A percentile compares a stretch with the other conserved stretches of the same genome.
Evolutionary conservation across 768 basidiomycete species (phyloP).

Genomic region (Tulasnella sp.): DNA sequence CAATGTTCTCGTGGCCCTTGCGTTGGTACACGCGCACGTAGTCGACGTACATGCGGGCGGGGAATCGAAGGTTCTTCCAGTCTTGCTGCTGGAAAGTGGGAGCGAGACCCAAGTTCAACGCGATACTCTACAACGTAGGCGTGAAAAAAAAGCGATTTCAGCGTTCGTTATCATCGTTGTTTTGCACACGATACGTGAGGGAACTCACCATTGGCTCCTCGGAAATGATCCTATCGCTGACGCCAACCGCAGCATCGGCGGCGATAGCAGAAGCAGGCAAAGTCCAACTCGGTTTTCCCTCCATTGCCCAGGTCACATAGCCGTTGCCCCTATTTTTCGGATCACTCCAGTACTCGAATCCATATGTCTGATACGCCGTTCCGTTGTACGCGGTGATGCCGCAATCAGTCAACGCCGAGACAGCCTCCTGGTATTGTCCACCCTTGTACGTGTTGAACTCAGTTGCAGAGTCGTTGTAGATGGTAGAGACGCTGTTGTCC

Average conservation of each 20-base stretch:
- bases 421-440: slow-evolving; percentile 54
- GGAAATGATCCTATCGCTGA: slow-evolving; percentile 61
- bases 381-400: slow-evolving; percentile 51
- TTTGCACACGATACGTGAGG: neutral
- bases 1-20: slow-evolving; percentile 51
- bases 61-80: slow-evolving; percentile 65
- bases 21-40: slow-evolving; percentile 87
- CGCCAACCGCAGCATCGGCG: slow-evolving; percentile 48
- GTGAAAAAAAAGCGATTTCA: slow-evolving; percentile 18
- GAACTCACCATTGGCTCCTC: slow-evolving; percentile 86
- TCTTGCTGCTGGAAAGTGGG: slow-evolving; percentile 67
- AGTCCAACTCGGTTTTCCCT: slow-evolving; percentile 63
- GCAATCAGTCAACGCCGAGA: slow-evolving; percentile 54
- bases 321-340: slow-evolving; percentile 57
- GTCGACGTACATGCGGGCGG: slow-evolving; percentile 74
- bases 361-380: slow-evolving; percentile 51
- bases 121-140: slow-evolving; percentile 50
- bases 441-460: slow-evolving; percentile 49
- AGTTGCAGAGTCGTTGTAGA: slow-evolving; percentile 48
- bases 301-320: slow-evolving; percentile 77
- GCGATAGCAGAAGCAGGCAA: slow-evolving; percentile 58
- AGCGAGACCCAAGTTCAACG: slow-evolving; percentile 80
- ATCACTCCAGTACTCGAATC: slow-evolving; percentile 74
- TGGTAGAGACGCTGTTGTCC: slow-evolving; percentile 43
- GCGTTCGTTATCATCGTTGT: neutral